phyloP scores from a whole-genome alignment of 139 green algal species.

The Spirogloea muscicola region DNA sequence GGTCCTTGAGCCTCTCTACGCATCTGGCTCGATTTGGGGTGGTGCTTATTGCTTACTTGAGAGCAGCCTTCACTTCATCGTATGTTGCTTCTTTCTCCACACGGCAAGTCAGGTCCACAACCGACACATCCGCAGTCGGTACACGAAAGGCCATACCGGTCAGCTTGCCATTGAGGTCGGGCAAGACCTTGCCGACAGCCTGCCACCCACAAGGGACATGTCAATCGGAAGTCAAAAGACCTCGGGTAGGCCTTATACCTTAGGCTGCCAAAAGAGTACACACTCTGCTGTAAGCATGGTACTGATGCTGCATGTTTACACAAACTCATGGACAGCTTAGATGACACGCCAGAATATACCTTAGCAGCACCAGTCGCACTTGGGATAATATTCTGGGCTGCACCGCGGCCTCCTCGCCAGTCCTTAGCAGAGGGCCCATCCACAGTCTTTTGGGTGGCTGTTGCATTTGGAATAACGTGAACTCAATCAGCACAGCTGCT shows the following conservation, averaged over 20 bases:
- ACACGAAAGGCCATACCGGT: conserved; percentile 98
- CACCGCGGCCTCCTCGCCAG: conserved; percentile 90
- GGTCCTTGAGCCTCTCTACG: no score
- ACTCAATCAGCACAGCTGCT: no score
- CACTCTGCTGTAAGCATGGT: no score
- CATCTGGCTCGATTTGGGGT: no score
- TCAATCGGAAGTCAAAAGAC: no score
- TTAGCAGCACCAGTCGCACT: conserved; percentile 95
- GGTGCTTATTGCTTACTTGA: conserved; percentile 44
- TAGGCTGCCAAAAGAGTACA: no score
- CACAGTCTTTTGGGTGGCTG: conserved; percentile 95
- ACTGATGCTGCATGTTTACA: no score
- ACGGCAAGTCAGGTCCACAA: conserved; percentile 89
- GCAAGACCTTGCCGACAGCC: conserved; percentile 77
- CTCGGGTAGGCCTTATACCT: no score
- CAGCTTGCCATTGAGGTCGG: conserved; percentile 94
- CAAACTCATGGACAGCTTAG: no score
- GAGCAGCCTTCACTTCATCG: conserved; percentile 80
- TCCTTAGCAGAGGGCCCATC: conserved; percentile 95
- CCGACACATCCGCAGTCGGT: conserved; percentile 88
- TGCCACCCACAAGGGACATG: no score
- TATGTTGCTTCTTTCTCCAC: conserved; percentile 87
- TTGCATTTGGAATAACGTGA: no score
- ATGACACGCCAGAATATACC: no score
- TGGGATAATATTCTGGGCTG: conserved; percentile 93